A percentile compares a stretch with the other conserved stretches of the same genome.
Evolutionary conservation across 2,329 filamentous ascomycete genomes (phyloP).

Genomic region (Phaeophleospora eucalypticola): DNA sequence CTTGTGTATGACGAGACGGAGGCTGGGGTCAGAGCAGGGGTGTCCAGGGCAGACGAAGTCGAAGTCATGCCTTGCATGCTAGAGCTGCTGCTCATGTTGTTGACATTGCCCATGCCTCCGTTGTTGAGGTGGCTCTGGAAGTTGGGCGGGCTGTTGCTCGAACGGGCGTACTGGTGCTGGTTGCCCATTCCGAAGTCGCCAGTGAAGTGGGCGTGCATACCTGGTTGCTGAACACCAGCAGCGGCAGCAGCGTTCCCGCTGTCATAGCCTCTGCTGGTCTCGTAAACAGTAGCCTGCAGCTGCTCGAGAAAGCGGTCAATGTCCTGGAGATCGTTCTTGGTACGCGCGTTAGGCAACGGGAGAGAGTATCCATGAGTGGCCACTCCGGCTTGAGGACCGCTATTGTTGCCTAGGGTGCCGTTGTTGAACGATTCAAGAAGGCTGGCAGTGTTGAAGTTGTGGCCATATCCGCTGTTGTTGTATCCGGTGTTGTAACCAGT

Average conservation of each 20-base stretch:
- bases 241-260: slow-evolving; percentile 72
- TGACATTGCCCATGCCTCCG: slow-evolving; percentile 34
- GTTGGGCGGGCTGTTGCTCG: slow-evolving; percentile 54
- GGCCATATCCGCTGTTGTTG: slow-evolving; percentile 27
- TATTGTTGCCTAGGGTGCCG: slow-evolving; percentile 41
- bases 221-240: slow-evolving; percentile 71
- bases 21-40: slow-evolving; percentile 71
- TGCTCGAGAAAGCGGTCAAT: slow-evolving; percentile 94
- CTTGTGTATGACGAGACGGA: slow-evolving; percentile 68
- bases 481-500: slow-evolving; percentile 38
- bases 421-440: slow-evolving; percentile 35
- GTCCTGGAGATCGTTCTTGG: slow-evolving; percentile 88
- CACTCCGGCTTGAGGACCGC: slow-evolving; percentile 48
- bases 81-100: slow-evolving; percentile 36
- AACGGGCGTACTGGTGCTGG: slow-evolving; percentile 47
- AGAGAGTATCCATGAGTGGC: slow-evolving; percentile 78
- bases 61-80: slow-evolving; percentile 35
- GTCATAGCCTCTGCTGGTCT: slow-evolving; percentile 75
- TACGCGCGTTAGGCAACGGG: slow-evolving; percentile 83
- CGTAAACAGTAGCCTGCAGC: slow-evolving; percentile 93
- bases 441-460: slow-evolving; percentile 31
- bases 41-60: slow-evolving; percentile 53
- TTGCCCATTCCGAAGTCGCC: slow-evolving; percentile 45
- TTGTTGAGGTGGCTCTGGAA: slow-evolving; percentile 26
- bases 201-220: slow-evolving; percentile 55